A percentile compares a stretch with the other conserved stretches of the same genome.
Conservation (phyloP, 371 early-diverging fungal genomes). For the Rhizomucor pusillus region DNA sequence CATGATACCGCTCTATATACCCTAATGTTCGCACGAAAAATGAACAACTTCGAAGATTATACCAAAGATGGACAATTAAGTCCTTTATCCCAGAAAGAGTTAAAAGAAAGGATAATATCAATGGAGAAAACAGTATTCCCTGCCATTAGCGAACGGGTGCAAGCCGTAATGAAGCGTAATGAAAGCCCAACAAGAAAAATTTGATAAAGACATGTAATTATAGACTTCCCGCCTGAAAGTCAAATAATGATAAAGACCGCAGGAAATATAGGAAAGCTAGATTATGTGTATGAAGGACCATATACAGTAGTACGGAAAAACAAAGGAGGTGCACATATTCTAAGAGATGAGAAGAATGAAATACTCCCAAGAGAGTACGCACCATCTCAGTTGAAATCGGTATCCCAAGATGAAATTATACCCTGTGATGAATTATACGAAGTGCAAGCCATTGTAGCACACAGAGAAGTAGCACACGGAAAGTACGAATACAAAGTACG, state of each 20-base stretch:
- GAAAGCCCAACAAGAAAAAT: conserved; percentile 5
- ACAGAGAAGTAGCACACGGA: conserved; percentile 1
- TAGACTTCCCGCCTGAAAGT: conserved; percentile 8
- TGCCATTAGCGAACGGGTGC: conserved; percentile 3
- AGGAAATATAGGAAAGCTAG: neutral
- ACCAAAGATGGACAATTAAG: neutral
- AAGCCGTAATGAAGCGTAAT: neutral
- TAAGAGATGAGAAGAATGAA: conserved; percentile 4
- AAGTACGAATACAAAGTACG: conserved; percentile 3
- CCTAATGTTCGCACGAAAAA: conserved; percentile 16
- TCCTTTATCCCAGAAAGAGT: neutral
- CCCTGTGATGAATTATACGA: conserved; percentile 9
- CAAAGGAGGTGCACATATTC: conserved; percentile 8
- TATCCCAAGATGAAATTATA: conserved; percentile 13
- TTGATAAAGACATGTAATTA: conserved; percentile 2
- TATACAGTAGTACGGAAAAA: conserved; percentile 6
- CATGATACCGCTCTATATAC: conserved; percentile 8
- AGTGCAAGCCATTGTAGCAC: conserved; percentile 8
- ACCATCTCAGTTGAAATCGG: conserved; percentile 5
- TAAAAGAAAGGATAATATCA: neutral
- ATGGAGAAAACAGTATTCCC: conserved; percentile 13
- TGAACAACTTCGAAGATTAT: conserved; percentile 12
- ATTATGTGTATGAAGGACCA: conserved; percentile 12
- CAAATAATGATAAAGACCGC: conserved; percentile 6
- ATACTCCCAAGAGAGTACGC: conserved; percentile 4